Base-by-base conservation (phyloP, 768 basidiomycete genomes). In the Podaxis sp. region DNA sequence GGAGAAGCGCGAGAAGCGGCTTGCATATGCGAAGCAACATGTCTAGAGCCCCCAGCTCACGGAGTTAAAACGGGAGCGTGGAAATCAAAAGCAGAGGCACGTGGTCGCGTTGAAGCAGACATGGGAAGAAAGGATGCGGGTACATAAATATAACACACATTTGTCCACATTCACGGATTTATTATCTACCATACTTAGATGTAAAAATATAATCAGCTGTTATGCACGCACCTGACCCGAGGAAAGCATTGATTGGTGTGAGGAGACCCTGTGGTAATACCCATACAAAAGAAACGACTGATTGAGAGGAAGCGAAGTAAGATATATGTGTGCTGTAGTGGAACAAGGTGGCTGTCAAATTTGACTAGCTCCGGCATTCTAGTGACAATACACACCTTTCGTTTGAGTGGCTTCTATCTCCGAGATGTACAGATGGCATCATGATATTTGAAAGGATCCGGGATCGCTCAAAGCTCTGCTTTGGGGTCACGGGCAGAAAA, bases 101-200 rank as follows among this genome's bases (percentile, higher is more conserved):
- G 57, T 58, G 57, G 23, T 36, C 57, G 46, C 32, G 57, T 58
- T 37, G 21, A 48, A 58, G 48, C 4, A 6, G 38, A 51, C 58
- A 27, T 60, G 59, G 59, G 59, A 60, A 50, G 38, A 32, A 32
- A n/a, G 10, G 5, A 11, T 38, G 16, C 0, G 11, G 16, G 2
- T 37, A n/a, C 21, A 23, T 42, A 55, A 25, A 37, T 18, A 42
- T 27, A 23, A 9, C 35, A 37, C 1, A 38, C 21, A 23, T 54
- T 37, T 3, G n/a, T 25, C 37, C 35, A 38, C 7, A 48, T 23
- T 11, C 18, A 23, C 23, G 11, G 47, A 5, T 6, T 44, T 44
- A 44, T n/a, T 18, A 18, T 7, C 16, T 44, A 32, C 32, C 32
- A 32, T 32, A 2, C 6, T 6, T 32, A 32, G 32, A 32, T 32